These are phyloP conservation scores for Cryphonectria radicalis DNA, from an alignment of 2,329 filamentous ascomycete genomes.

Conservation along the genomic window DNA sequence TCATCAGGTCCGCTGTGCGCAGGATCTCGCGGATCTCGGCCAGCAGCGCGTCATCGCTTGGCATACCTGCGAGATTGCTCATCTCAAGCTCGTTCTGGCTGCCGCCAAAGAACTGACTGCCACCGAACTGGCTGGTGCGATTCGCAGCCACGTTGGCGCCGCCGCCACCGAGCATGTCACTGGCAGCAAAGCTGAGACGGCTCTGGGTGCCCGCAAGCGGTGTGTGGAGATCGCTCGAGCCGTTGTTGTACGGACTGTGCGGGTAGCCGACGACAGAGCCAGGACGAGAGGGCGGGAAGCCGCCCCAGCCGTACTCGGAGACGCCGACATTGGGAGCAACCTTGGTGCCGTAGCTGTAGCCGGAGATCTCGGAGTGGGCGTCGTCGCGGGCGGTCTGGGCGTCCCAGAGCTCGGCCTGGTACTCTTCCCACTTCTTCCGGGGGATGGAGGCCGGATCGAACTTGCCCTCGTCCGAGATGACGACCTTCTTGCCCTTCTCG, in stretches of 20 bases:
- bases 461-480: constrained; percentile 96
- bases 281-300: constrained; percentile 59
- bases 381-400: constrained; percentile 85
- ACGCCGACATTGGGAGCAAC: constrained; percentile 49
- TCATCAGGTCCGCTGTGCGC: constrained; percentile 92
- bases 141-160: constrained; percentile 38
- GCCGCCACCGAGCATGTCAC: constrained; percentile 56
- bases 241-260: constrained; percentile 55
- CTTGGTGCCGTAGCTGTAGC: constrained; percentile 92
- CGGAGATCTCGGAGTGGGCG: constrained; percentile 83
- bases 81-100: constrained; percentile 73
- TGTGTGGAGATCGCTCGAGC: constrained; percentile 44
- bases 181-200: constrained; percentile 80
- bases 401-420: constrained; percentile 97
- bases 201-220: constrained; percentile 56
- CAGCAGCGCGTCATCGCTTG: constrained; percentile 85
- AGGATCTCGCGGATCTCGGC: constrained; percentile 95
- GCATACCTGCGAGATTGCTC: constrained; percentile 74
- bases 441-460: constrained; percentile 93
- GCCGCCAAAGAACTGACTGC: constrained; percentile 60
- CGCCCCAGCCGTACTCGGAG: constrained; percentile 72
- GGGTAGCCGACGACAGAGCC: constrained; percentile 57
- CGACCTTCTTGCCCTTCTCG: constrained; percentile 87
- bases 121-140: constrained; percentile 65
- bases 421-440: constrained; percentile 99